Conservation (phyloP, 257 asterid species). For the Solanum tacnaense region DNA sequence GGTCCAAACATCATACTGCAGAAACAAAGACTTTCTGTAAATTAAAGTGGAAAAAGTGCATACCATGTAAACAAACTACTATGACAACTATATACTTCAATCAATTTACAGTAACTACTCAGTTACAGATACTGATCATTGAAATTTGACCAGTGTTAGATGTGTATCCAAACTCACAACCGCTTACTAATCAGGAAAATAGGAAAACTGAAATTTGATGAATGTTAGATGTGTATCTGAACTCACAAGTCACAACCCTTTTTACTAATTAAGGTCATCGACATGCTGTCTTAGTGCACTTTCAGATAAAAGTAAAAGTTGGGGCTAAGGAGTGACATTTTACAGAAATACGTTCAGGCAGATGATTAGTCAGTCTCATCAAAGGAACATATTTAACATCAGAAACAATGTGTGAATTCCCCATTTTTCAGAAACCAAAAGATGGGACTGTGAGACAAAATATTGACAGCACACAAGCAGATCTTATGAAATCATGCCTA, state of each 20-base stretch:
- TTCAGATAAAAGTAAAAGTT: not conserved
- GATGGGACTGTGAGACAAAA: not conserved
- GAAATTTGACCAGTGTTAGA: not conserved
- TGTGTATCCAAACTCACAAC: not conserved
- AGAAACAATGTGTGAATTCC: not conserved
- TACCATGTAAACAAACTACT: not conserved
- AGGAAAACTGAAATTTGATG: not conserved
- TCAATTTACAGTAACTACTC: not conserved
- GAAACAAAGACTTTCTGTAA: constrained; percentile 6
- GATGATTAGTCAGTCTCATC: not conserved
- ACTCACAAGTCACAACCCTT: not conserved
- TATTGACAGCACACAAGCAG: not conserved
- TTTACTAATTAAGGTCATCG: not conserved
- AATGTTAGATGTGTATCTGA: not conserved
- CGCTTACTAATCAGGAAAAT: not conserved
- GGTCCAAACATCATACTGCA: constrained; percentile 97
- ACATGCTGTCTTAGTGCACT: not conserved
- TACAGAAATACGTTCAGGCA: not conserved
- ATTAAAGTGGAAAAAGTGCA: not conserved
- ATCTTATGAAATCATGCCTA: not conserved
- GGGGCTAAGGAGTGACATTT: not conserved
- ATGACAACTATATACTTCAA: not conserved
- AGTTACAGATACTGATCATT: not conserved
- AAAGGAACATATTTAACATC: not conserved
- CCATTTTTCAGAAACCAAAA: not conserved